Evolutionary conservation across 2,329 filamentous ascomycete species (phyloP).

Genomic region (Penicillium palitans): DNA sequence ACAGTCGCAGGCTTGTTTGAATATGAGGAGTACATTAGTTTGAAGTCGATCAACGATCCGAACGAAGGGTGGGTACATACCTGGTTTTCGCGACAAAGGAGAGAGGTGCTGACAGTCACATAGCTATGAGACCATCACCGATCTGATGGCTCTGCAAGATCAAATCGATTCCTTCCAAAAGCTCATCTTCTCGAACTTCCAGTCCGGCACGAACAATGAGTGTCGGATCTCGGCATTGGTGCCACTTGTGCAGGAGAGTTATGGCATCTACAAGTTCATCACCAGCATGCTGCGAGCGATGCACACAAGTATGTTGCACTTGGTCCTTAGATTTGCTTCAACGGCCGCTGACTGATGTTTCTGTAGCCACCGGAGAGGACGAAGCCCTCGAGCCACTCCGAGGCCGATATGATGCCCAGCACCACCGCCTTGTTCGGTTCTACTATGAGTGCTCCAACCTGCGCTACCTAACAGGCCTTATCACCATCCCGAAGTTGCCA

Average conservation of each 20-base stretch:
- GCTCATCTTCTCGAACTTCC: constrained; percentile 95
- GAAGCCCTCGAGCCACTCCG: constrained; percentile 88
- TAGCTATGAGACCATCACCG: constrained; percentile 85
- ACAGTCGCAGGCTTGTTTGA: constrained; percentile 72
- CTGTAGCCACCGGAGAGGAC: constrained; percentile 79
- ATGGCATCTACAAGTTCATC: constrained; percentile 99
- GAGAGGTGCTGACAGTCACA: constrained; percentile 23
- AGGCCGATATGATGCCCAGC: constrained; percentile 88
- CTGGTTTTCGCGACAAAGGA: not conserved
- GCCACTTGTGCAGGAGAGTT: constrained; percentile 93
- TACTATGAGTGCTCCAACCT: constrained; percentile 99
- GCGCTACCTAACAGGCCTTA: constrained; percentile 91
- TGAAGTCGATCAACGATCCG: constrained; percentile 97
- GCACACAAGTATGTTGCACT: constrained; percentile 78
- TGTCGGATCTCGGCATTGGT: constrained; percentile 93
- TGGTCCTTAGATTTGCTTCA: not conserved
- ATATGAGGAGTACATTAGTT: constrained; percentile 97
- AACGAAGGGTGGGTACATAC: constrained; percentile 75
- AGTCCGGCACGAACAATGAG: constrained; percentile 88
- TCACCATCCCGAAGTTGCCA: constrained; percentile 92
- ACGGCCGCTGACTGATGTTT: constrained; percentile 11
- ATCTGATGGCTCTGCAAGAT: constrained; percentile 94
- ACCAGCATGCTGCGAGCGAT: constrained; percentile 99
- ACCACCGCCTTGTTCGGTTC: constrained; percentile 94
- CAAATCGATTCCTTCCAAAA: constrained; percentile 99